These are phyloP conservation scores for Sporothrix protearum DNA, from an alignment of 2,329 filamentous ascomycete species.

Conservation along the genomic window DNA sequence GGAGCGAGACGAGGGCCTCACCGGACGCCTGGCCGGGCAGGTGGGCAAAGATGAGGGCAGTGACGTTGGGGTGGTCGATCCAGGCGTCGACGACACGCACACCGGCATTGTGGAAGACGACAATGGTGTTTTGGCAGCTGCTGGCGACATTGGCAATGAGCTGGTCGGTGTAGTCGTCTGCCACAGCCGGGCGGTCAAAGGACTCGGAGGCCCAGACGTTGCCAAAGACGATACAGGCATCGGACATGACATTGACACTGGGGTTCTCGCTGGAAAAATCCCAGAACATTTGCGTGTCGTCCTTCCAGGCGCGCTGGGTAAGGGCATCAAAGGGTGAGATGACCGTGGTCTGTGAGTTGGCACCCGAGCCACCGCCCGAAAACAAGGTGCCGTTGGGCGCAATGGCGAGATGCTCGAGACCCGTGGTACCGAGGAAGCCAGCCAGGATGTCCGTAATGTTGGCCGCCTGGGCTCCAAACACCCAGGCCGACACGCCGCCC, in stretches of 20 bases:
- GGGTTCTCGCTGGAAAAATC: slow-evolving; percentile 52
- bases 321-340: slow-evolving; percentile 56
- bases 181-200: slow-evolving; percentile 57
- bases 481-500: slow-evolving; percentile 38
- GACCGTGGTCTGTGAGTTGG: slow-evolving; percentile 40
- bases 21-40: slow-evolving; percentile 62
- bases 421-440: not conserved
- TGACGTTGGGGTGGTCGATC: slow-evolving; percentile 61
- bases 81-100: slow-evolving; percentile 57
- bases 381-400: slow-evolving; percentile 44
- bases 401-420: slow-evolving; percentile 27
- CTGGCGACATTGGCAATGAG: slow-evolving; percentile 56
- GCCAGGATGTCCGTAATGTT: slow-evolving; percentile 16
- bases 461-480: slow-evolving; percentile 40
- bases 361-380: slow-evolving; percentile 39
- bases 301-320: slow-evolving; percentile 48
- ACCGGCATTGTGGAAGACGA: slow-evolving; percentile 62
- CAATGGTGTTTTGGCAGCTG: slow-evolving; percentile 60
- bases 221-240: slow-evolving; percentile 65
- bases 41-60: slow-evolving; percentile 60
- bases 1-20: slow-evolving; percentile 49
- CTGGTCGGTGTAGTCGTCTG: slow-evolving; percentile 62
- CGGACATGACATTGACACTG: slow-evolving; percentile 46
- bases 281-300: slow-evolving; percentile 57
- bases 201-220: slow-evolving; percentile 70